These are phyloP conservation scores for Helenozyma baotianmanensis DNA, from an alignment of 805 yeast species.

Conservation along the genomic window DNA sequence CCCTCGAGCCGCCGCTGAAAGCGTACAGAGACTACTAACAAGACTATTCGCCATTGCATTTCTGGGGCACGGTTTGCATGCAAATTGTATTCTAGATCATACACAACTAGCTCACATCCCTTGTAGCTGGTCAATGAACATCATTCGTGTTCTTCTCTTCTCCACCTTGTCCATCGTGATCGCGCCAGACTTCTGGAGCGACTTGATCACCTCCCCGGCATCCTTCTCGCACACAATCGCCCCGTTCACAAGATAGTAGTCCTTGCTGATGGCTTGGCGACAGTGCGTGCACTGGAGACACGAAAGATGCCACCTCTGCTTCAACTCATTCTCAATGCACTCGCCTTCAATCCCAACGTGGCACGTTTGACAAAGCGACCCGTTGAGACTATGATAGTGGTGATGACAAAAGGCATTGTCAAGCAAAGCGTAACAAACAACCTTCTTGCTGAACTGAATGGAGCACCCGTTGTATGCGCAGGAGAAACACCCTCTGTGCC, in stretches of 20 bases:
- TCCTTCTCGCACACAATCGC: conserved; percentile 50
- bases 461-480: conserved; percentile 58
- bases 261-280: conserved; percentile 42
- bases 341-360: conserved; percentile 79
- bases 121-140: conserved; percentile 25
- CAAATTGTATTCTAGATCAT: no score
- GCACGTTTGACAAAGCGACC: conserved; percentile 71
- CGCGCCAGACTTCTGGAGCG: conserved; percentile 9
- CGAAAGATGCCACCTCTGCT: conserved; percentile 66
- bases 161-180: conserved; percentile 32
- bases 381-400: conserved; percentile 73
- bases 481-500: conserved; percentile 86
- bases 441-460: conserved; percentile 51
- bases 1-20: no score
- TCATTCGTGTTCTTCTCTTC: conserved; percentile 40
- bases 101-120: no score
- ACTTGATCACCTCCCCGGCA: conserved; percentile 28
- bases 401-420: conserved; percentile 79
- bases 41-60: no score
- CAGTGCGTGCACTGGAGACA: conserved; percentile 74
- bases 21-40: no score
- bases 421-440: conserved; percentile 68
- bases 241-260: conserved; percentile 50
- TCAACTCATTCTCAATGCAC: conserved; percentile 73
- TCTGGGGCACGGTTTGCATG: no score